Evolutionary conservation across 2,329 filamentous ascomycete species (phyloP), one percentile per base, ranked within the genome.

Genomic region (Verticillium isaacii): DNA sequence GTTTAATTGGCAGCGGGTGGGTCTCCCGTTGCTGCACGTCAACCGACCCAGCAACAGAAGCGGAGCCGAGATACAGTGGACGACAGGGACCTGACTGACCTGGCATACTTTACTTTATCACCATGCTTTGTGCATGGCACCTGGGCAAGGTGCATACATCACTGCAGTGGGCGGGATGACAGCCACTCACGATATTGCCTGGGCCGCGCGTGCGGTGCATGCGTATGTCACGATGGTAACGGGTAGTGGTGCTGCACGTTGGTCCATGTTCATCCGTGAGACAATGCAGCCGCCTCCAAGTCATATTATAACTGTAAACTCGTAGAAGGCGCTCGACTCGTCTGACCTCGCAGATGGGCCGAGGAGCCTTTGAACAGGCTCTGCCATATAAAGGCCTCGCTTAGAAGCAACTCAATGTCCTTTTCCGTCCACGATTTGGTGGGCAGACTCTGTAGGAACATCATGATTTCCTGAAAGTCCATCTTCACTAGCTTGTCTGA

Each of bases 391-490:
- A 95, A 99, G 3, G 95, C 95, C 78, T 99, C 95, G 72, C 93
- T 97, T 54, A 99, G 82, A 60, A 99, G 81, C 62, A 99, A 83
- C 75, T 98, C 95, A 69, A 99, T 96, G 72, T 99, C 95, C 79
- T 98, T 98, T 73, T 97, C 95, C 1, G 92, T 97, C 95, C 95
- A 99, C 60, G 89, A 85, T 68, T 90, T 52, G 7, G 96, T 99
- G 3, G 96, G 95, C 62, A 99, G 80, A 55, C 92, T 91, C 77
- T 99, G 95, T 60, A 99, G 80, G 73, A 99, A 99, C 94, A 99
- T 99, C 93, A 99, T 97, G 63, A 97, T 89, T 75, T 97, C 94
- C 79, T 98, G 85, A 67, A 98, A 98, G 74, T 99, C 95, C 94
- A 98, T 98, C 75, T 93, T 95, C 64, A 94, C 85, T 56, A 99